These are phyloP conservation scores for Colletotrichum theobromicola DNA, from an alignment of 2,329 filamentous ascomycete species.

Conservation along the genomic window DNA sequence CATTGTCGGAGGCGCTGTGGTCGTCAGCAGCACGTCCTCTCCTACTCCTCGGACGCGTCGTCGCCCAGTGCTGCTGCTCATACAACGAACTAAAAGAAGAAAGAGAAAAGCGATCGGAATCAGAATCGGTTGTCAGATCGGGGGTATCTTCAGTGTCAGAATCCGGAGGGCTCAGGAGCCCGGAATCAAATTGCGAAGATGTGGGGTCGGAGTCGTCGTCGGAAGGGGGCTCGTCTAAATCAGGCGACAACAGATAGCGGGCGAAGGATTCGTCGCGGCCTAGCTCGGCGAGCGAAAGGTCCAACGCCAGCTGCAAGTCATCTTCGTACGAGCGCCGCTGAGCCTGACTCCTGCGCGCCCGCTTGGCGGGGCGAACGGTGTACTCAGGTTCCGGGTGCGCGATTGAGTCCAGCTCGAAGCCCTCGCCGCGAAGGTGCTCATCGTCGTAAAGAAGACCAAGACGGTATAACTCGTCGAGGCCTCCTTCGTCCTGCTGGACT, in stretches of 20 bases:
- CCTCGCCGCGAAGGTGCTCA: slow-evolving; percentile 35
- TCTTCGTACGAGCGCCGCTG: slow-evolving; percentile 26
- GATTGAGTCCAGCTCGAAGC: slow-evolving; percentile 46
- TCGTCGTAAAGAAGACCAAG: slow-evolving; percentile 52
- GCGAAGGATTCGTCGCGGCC: slow-evolving; percentile 44
- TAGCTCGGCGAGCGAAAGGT: slow-evolving; percentile 49
- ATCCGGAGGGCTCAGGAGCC: slow-evolving; percentile 36
- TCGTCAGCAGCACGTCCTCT: slow-evolving; percentile 28
- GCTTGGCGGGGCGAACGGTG: slow-evolving; percentile 40
- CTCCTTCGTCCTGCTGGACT: slow-evolving; percentile 35
- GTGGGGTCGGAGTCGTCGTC: slow-evolving; percentile 23
- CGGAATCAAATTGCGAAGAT: slow-evolving; percentile 45
- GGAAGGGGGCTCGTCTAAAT: slow-evolving; percentile 21
- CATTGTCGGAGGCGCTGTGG: slow-evolving; percentile 30
- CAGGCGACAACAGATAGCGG: slow-evolving; percentile 34
- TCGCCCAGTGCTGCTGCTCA: slow-evolving; percentile 34
- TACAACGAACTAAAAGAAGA: slow-evolving; percentile 25
- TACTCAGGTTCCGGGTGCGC: slow-evolving; percentile 42
- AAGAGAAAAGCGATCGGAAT: slow-evolving; percentile 13
- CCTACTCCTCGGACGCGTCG: neutral
- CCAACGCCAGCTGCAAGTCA: slow-evolving; percentile 35
- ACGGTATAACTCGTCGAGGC: slow-evolving; percentile 47
- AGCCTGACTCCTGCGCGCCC: slow-evolving; percentile 28
- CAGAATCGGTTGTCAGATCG: slow-evolving; percentile 33
- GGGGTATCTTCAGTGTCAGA: slow-evolving; percentile 40